Evolutionary conservation across 495 filamentous ascomycete genomes (phyloP), one percentile per base, ranked within the genome.

Genomic region (Lasiosphaeris hirsuta): DNA sequence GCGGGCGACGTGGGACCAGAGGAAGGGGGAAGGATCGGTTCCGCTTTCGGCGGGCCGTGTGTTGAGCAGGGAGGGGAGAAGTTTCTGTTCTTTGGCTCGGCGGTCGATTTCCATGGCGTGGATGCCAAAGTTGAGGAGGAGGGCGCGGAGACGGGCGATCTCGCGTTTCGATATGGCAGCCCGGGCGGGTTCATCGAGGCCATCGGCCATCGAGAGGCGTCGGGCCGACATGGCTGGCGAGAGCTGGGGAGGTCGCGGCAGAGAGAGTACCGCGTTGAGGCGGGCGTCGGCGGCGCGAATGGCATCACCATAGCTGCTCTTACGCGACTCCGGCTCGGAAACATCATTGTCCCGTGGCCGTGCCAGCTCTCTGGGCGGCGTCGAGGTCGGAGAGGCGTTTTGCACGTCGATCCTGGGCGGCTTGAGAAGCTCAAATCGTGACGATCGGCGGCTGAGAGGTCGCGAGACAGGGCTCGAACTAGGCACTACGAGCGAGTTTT

Each of bases 121-220:
- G 67, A 96, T 85, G 43, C 91, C 92, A 0, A 90, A 87, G 56
- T 86, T 89, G 35, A 96, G 76, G 30, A 96, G 81, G 0, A 95
- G 77, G 2, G 90, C 81, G 52, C 82, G 78, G 2, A 88, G 80
- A 40, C 90, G 84, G 49, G 88, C 89, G 15, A 94, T 80, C 62
- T 96, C 91, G 10, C 81, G 79, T 58, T 82, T 84, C 7, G 78
- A 80, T 43, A 83, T 60, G 5, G 56, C 45, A 68, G 72, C 36
- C 64, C 66, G 43, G 56, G 70, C 34, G 67, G 71, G 17, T 61
- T 57, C 33, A 10, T 38, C 36, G 48, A 70, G 77, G 59, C 78
- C 79, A 63, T 88, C 82, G 39, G 87, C 83, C 58, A 93, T 89
- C 56, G 86, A 89, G 90, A 90, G 88, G 57, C 84, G 78, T 1